Percentiles rank a stretch among this genome's conserved stretches.
Conservation (phyloP, 169 alveolate species). For the Eimeria maxima region DNA sequence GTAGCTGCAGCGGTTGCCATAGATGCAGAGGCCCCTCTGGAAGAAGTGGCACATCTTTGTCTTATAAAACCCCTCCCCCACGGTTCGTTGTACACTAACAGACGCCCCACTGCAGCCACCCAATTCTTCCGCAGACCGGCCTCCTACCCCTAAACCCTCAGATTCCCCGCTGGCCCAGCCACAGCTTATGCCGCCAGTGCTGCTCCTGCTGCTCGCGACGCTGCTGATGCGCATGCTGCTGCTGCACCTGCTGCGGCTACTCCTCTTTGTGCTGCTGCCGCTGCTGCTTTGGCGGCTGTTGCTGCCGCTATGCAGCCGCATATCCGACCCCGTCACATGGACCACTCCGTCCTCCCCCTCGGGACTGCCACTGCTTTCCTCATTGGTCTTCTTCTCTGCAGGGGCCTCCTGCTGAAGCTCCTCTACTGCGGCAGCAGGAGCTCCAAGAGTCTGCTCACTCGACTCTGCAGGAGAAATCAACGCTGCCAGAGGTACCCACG, state of each 20-base stretch:
- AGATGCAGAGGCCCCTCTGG: not conserved
- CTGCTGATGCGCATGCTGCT: conserved; percentile 6
- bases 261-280: not conserved
- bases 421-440: conserved; percentile 40
- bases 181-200: conserved; percentile 28
- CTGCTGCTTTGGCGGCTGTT: not conserved
- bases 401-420: not conserved
- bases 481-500: conserved; percentile 36
- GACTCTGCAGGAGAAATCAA: conserved; percentile 7
- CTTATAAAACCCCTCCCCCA: conserved; percentile 50
- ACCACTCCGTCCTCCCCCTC: not conserved
- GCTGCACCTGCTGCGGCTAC: not conserved
- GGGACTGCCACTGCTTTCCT: not conserved
- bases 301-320: conserved; percentile 50
- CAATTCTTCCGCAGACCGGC: too few species aligned
- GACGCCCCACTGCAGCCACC: too few species aligned
- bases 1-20: not conserved
- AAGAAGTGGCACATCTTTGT: conserved; percentile 79
- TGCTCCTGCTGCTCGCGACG: conserved; percentile 43
- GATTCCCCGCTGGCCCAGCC: not conserved
- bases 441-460: not conserved
- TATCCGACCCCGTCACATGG: not conserved
- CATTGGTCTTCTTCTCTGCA: conserved; percentile 6
- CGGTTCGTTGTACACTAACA: not conserved
- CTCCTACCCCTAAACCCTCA: not conserved